These are phyloP conservation scores for Penicillium palitans DNA, from an alignment of 2,329 filamentous ascomycete genomes.

Conservation along the genomic window DNA sequence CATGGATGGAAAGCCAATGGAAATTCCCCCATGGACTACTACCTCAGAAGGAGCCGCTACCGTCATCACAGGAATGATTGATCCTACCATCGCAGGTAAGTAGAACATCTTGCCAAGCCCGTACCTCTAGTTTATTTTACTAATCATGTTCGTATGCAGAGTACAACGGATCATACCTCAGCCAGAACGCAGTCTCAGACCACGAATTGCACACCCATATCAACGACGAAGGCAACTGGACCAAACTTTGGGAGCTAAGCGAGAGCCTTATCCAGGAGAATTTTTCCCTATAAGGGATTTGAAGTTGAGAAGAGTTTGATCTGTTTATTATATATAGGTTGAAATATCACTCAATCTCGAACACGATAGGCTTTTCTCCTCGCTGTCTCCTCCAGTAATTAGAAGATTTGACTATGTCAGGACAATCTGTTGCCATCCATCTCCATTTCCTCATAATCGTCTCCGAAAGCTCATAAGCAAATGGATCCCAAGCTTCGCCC, in stretches of 20 bases:
- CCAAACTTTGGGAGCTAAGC: slow-evolving; percentile 34
- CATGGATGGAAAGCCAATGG: slow-evolving; percentile 19
- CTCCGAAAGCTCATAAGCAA: slow-evolving; percentile 34
- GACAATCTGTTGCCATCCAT: slow-evolving; percentile 27
- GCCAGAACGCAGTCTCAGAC: slow-evolving; percentile 22
- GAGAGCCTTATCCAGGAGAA: slow-evolving; percentile 32
- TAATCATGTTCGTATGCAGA: background rate
- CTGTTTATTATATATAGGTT: background rate
- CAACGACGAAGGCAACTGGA: slow-evolving; percentile 23
- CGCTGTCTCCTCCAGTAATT: slow-evolving; percentile 27
- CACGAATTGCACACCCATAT: slow-evolving; percentile 30
- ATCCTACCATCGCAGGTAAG: slow-evolving; percentile 24
- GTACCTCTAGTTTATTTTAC: background rate
- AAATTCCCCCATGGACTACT: slow-evolving; percentile 19
- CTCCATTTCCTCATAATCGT: slow-evolving; percentile 29
- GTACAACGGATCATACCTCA: slow-evolving; percentile 17
- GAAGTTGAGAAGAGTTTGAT: background rate
- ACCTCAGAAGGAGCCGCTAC: slow-evolving; percentile 26
- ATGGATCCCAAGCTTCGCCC: slow-evolving; percentile 34
- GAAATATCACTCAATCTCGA: background rate
- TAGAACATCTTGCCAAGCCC: background rate
- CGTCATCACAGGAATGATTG: slow-evolving; percentile 27
- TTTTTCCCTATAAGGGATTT: slow-evolving; percentile 14
- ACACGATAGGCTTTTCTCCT: slow-evolving; percentile 18
- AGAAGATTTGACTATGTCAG: slow-evolving; percentile 29